phyloP scores from a whole-genome alignment of 2,329 filamentous ascomycete genomes.

The Exophiala xenobiotica region DNA sequence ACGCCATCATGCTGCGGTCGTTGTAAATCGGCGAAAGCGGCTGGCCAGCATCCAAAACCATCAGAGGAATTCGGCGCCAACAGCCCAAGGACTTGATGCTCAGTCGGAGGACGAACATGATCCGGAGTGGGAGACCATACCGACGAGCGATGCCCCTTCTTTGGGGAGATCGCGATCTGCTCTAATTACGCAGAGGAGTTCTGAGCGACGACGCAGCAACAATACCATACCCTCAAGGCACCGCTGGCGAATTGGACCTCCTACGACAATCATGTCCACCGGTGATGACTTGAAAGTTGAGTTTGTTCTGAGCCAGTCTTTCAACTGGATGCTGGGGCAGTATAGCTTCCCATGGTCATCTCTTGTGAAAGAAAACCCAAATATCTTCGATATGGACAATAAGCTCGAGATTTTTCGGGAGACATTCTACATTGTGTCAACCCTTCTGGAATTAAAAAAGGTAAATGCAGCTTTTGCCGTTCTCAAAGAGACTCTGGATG shows the following conservation, averaged over 20 bases:
- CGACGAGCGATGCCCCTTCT: no score
- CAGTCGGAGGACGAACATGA: not conserved
- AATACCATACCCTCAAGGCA: not conserved
- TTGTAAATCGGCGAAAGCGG: slow-evolving; percentile 10
- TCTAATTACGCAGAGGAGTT: not conserved
- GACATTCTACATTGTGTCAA: slow-evolving; percentile 15
- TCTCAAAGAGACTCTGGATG: slow-evolving; percentile 11
- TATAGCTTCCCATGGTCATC: slow-evolving; percentile 13
- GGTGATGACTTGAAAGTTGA: slow-evolving; percentile 14
- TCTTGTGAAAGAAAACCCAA: slow-evolving; percentile 3
- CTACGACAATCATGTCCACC: not conserved
- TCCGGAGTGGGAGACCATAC: not conserved
- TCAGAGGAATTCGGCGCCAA: slow-evolving; percentile 1
- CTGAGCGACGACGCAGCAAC: not conserved
- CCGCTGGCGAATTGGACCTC: not conserved
- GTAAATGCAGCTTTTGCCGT: slow-evolving; percentile 13
- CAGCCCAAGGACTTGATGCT: not conserved
- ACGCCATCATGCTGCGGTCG: slow-evolving; percentile 10
- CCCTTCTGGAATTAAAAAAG: slow-evolving; percentile 8
- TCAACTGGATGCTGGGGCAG: slow-evolving; percentile 16
- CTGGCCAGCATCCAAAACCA: not conserved
- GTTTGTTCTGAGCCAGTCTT: slow-evolving; percentile 12
- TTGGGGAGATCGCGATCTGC: no score
- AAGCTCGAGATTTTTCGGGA: slow-evolving; percentile 15
- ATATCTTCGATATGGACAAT: slow-evolving; percentile 11